Conservation (phyloP, 768 basidiomycete species). For the Mrakia blollopis region DNA sequence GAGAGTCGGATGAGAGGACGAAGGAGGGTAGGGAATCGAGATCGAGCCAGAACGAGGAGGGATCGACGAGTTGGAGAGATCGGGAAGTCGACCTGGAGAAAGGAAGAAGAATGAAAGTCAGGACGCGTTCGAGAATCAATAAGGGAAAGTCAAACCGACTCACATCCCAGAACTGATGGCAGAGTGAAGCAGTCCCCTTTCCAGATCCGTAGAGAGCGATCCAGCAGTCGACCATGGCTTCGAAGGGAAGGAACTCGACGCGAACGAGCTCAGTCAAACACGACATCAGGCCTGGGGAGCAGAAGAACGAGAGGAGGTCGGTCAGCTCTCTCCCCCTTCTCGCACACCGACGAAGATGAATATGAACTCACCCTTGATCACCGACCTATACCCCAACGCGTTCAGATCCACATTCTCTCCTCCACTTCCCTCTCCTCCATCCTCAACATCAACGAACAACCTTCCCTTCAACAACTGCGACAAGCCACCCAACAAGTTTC, state of each 20-base stretch:
- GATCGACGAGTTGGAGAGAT: conserved; percentile 62
- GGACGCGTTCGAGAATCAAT: neutral
- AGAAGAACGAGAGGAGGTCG: neutral
- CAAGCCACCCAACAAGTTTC: neutral
- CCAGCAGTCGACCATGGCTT: conserved; percentile 68
- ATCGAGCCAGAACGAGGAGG: conserved; percentile 73
- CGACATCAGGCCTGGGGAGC: conserved; percentile 62
- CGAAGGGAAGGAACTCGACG: conserved; percentile 68
- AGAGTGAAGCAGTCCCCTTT: conserved; percentile 57
- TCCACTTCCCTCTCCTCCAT: conserved; percentile 52
- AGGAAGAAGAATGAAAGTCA: neutral
- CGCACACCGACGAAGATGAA: conserved; percentile 5
- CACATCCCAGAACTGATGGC: conserved; percentile 73
- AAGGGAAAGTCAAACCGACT: neutral
- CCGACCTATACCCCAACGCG: conserved; percentile 70
- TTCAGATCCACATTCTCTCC: conserved; percentile 70
- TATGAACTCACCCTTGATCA: conserved; percentile 65
- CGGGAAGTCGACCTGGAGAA: conserved; percentile 52
- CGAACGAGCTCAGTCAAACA: conserved; percentile 67
- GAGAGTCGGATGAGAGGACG: conserved; percentile 65
- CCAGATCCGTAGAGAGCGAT: conserved; percentile 58
- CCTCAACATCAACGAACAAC: conserved; percentile 15
- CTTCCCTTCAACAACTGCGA: neutral
- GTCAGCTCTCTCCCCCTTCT: neutral
- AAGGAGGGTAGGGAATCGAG: conserved; percentile 76